These are phyloP conservation scores for Mycena galericulata DNA, from an alignment of 768 basidiomycete species.

Conservation along the genomic window DNA sequence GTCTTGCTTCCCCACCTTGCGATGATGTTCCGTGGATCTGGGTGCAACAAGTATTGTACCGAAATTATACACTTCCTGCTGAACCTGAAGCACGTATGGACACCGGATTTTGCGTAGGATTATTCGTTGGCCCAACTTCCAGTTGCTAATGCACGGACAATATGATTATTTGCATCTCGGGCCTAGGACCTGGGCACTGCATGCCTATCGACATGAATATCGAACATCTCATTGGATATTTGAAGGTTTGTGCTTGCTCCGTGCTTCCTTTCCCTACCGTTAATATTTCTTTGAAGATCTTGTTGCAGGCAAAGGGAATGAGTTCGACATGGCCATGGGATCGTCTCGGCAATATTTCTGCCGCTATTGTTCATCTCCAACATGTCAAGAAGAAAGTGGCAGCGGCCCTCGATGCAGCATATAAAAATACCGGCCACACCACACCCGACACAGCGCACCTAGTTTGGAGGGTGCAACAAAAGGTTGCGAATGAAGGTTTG, in stretches of 20 bases:
- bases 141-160: too few species aligned
- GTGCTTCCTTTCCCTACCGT: too few species aligned
- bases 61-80: slow-evolving; percentile 3
- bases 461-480: neutral
- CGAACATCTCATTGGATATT: slow-evolving; percentile 48
- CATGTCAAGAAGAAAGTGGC: slow-evolving; percentile 42
- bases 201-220: slow-evolving; percentile 38
- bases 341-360: slow-evolving; percentile 45
- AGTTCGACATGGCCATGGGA: slow-evolving; percentile 49
- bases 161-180: neutral
- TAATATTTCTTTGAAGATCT: too few species aligned
- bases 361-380: slow-evolving; percentile 41
- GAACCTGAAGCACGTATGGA: slow-evolving; percentile 47
- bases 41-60: slow-evolving; percentile 17
- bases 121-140: neutral
- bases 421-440: neutral
- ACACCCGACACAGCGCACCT: neutral
- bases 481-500: neutral
- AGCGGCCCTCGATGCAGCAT: neutral
- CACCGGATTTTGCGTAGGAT: slow-evolving; percentile 39
- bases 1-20: slow-evolving; percentile 9
- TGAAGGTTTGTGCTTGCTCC: slow-evolving; percentile 46
- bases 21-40: slow-evolving; percentile 12
- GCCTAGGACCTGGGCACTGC: neutral
- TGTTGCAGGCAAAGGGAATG: slow-evolving; percentile 50